Percentiles rank a stretch among this genome's conserved stretches.
These are phyloP conservation scores for Dactylellina parvicollis DNA, from an alignment of 2,329 filamentous ascomycete genomes.

Conservation along the genomic window DNA sequence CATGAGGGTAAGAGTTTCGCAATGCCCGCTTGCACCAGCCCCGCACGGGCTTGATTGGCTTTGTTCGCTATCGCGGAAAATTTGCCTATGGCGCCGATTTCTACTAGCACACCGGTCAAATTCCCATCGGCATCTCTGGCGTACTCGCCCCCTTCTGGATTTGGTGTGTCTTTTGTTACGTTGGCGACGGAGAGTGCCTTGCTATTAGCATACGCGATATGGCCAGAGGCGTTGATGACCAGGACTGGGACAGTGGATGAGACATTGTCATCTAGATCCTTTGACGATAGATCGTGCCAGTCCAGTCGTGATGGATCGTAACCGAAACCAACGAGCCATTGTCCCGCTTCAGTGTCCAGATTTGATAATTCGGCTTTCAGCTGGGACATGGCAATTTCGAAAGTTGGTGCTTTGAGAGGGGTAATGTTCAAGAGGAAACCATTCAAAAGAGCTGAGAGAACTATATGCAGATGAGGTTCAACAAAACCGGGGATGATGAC, in stretches of 20 bases:
- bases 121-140: constrained; percentile 26
- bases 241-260: constrained; percentile 32
- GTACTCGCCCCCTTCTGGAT: constrained; percentile 37
- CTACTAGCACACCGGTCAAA: constrained; percentile 41
- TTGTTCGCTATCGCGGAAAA: constrained; percentile 3
- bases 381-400: constrained; percentile 6
- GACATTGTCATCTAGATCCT: constrained; percentile 30
- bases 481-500: constrained; percentile 46
- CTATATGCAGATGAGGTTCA: constrained; percentile 46
- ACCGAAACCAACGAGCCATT: constrained; percentile 42
- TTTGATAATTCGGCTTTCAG: constrained; percentile 18
- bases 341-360: constrained; percentile 2
- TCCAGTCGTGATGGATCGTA: constrained; percentile 42
- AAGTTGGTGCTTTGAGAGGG: constrained; percentile 34
- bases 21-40: constrained; percentile 7
- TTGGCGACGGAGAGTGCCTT: constrained; percentile 21
- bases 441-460: constrained; percentile 39
- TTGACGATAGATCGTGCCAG: constrained; percentile 32
- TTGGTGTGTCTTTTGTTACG: constrained; percentile 20
- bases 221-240: constrained; percentile 41
- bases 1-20: constrained; percentile 12
- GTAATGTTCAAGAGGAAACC: constrained; percentile 40
- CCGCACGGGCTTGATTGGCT: constrained; percentile 2
- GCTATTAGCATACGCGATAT: constrained; percentile 43
- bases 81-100: constrained; percentile 24